These are phyloP conservation scores for Aspergillus clavatus DNA, from an alignment of 2,329 filamentous ascomycete species.

Conservation along the genomic window DNA sequence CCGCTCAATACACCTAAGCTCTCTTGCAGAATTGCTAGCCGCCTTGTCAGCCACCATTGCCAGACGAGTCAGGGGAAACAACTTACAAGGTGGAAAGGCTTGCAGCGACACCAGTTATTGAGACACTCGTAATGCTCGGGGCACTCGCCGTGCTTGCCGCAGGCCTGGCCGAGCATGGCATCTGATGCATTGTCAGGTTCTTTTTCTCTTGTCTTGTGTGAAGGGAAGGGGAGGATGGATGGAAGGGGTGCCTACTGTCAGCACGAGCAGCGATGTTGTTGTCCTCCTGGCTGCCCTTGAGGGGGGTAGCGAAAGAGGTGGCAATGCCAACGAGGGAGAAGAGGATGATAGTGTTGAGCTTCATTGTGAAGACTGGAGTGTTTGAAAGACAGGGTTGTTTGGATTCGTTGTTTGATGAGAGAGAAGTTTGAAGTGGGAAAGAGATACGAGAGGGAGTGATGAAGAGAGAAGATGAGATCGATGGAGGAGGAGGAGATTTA, in stretches of 20 bases:
- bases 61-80: too few relatives aligned
- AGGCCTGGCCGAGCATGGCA: too few relatives aligned
- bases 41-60: too few relatives aligned
- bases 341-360: neutral
- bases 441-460: neutral
- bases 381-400: neutral
- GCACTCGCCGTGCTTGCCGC: too few relatives aligned
- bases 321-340: neutral
- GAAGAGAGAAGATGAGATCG: neutral
- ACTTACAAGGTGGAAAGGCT: too few relatives aligned
- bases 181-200: too few relatives aligned
- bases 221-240: neutral
- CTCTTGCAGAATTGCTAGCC: too few relatives aligned
- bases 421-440: neutral
- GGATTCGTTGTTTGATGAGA: neutral
- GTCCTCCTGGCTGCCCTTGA: neutral
- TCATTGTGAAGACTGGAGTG: neutral
- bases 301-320: neutral
- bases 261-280: neutral
- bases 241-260: neutral
- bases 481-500: neutral
- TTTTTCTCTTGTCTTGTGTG: too few relatives aligned
- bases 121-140: too few relatives aligned
- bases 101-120: too few relatives aligned
- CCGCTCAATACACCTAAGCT: too few relatives aligned